Percentiles rank a stretch among this genome's conserved stretches.
These are phyloP conservation scores for Candida oleophila DNA, from an alignment of 805 yeast genomes.

Conservation along the genomic window DNA sequence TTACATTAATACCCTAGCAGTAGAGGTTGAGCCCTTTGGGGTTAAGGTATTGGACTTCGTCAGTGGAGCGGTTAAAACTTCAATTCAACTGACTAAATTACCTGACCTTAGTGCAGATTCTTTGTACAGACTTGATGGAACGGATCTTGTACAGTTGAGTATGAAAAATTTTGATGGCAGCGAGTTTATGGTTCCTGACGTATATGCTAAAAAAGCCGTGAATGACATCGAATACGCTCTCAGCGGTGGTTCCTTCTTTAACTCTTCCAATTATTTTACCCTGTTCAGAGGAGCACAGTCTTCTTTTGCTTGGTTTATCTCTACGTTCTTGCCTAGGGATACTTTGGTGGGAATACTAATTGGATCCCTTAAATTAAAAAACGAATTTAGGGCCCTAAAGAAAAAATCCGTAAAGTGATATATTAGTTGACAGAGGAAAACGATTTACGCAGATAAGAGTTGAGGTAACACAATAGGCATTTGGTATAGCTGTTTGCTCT, in stretches of 20 bases:
- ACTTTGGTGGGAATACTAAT: background rate
- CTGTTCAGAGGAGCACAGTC: constrained; percentile 1
- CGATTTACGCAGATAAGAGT: no score
- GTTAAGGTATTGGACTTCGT: constrained; percentile 17
- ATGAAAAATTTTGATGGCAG: constrained; percentile 2
- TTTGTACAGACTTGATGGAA: background rate
- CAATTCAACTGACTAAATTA: background rate
- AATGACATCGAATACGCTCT: constrained; percentile 20
- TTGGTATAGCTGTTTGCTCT: no score
- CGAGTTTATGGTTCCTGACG: constrained; percentile 18
- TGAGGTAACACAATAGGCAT: no score
- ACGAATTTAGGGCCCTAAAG: background rate
- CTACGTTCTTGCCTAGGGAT: background rate
- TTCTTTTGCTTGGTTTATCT: background rate
- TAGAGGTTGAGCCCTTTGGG: constrained; percentile 17
- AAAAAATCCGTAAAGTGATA: no score
- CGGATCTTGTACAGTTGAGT: background rate
- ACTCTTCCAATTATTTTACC: background rate
- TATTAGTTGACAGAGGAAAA: no score
- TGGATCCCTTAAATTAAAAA: background rate
- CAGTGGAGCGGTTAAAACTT: constrained; percentile 18
- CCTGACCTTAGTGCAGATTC: background rate
- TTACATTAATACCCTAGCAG: constrained; percentile 15
- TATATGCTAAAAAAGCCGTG: constrained; percentile 21
- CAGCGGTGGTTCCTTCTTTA: constrained; percentile 10